Base-by-base conservation (phyloP, 306 rosid genomes). In the Inga laurina region DNA sequence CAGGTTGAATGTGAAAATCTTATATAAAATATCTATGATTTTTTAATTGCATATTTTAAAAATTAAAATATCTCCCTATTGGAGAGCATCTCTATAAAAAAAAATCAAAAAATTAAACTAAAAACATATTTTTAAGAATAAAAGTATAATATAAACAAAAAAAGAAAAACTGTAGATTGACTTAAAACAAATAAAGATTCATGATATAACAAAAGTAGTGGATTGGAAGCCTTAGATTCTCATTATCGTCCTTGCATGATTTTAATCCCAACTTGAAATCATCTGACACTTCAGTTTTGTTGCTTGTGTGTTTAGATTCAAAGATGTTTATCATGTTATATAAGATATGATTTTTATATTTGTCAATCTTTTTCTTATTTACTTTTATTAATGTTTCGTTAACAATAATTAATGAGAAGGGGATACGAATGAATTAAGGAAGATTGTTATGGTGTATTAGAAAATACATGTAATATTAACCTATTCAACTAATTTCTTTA, bases 401-500 rank as follows among this genome's bases (percentile, higher is more conserved):
- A 32, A 32, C 34, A 32, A 32, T 32, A 32, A 32, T 32, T 3
- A 32, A 32, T 32, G 34, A 32, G 34, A 32, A 32, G 0, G 0
- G 0, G 34, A 3, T 2, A 32, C 3, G 2, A 32, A 32, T 32
- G 3, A 32, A 32, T 32, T 32, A 32, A 32, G 3, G 34, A 37
- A 37, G 5, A 5, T 37, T 1, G 5, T 0, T 37, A 37, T 1
- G 1, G 0, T 37, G 8, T 37, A 5, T 37, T 37, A 37, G 8
- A 37, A 37, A 37, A 5, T 37, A 5, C 8, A 5, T 37, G 8
- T 5, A 37, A 37, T 37, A 37, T 37, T 37, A 37, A 37, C 6
- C 0, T 0, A 0, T 37, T 37, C 1, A 37, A 37, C 0, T 37
- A 37, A 4, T 0, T 37, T 37, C 0, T 4, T 37, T 37, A 37